phyloP scores from a whole-genome alignment of 176 grass and related monocot genomes.

The Triticum aestivum region IWGSC_CS_RefSeq_v2.1 NC_057805.1:76221501-76222000 shows the following conservation, averaged over 20 bases:
- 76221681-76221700: too few species aligned
- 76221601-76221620: too few species aligned
- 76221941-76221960: not conserved
- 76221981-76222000: not conserved
- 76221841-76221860: not conserved
- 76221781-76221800: not conserved
- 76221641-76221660: too few species aligned
- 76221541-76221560: too few species aligned
- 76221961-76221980: not conserved
- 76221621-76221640: too few species aligned
- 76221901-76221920: not conserved
- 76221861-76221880: not conserved
- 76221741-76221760: not conserved
- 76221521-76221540: too few species aligned
- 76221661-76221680: too few species aligned
- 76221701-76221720: not conserved
- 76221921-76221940: not conserved
- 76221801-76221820: not conserved
- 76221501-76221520: too few species aligned
- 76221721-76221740: too few species aligned
- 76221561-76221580: too few species aligned
- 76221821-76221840: not conserved
- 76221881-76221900: constrained; percentile 12
- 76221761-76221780: not conserved
- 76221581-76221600: too few species aligned